Conservation (phyloP, 2,329 filamentous ascomycete species). For the Domatiomyces catenatus region DNA sequence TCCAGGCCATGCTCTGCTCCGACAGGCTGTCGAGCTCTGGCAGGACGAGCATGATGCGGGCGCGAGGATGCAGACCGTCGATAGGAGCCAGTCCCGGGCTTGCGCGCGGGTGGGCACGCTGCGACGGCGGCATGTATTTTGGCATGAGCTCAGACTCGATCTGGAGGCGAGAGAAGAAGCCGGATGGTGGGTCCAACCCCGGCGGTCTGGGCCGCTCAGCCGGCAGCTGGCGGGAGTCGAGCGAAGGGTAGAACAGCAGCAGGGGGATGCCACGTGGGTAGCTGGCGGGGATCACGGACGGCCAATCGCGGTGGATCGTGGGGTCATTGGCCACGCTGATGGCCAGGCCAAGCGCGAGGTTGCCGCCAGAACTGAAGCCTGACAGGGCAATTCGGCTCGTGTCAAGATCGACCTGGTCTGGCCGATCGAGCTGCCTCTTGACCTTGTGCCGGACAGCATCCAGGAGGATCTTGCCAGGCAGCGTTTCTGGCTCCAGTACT, state of each 20-base stretch:
- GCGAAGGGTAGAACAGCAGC: conserved; percentile 16
- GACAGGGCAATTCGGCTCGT: conserved; percentile 26
- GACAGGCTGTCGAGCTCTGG: conserved; percentile 15
- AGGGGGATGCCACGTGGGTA: conserved; percentile 8
- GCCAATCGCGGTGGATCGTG: conserved; percentile 6
- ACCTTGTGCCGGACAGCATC: conserved; percentile 10
- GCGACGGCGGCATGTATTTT: conserved; percentile 13
- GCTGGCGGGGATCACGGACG: conserved; percentile 6
- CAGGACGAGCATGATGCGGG: conserved; percentile 14
- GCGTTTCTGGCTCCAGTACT: conserved; percentile 22
- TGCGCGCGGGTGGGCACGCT: conserved; percentile 10
- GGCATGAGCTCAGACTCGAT: conserved; percentile 16
- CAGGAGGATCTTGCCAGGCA: conserved; percentile 9
- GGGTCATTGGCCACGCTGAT: conserved; percentile 12
- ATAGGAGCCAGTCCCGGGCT: conserved; percentile 14
- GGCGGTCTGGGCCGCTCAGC: conserved; percentile 13
- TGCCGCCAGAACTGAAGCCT: conserved; percentile 33
- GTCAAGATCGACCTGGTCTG: conserved; percentile 18
- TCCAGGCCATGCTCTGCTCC: conserved; percentile 12
- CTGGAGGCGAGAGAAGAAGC: conserved; percentile 11
- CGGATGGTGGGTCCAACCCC: conserved; percentile 9
- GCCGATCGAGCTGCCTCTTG: conserved; percentile 1
- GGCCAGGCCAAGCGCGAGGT: conserved; percentile 27
- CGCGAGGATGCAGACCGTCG: conserved; percentile 13
- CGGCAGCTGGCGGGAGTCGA: conserved; percentile 14